Conservation (phyloP, 1,284 basidiomycete genomes). For the Cystobasidium slooffiae region DNA sequence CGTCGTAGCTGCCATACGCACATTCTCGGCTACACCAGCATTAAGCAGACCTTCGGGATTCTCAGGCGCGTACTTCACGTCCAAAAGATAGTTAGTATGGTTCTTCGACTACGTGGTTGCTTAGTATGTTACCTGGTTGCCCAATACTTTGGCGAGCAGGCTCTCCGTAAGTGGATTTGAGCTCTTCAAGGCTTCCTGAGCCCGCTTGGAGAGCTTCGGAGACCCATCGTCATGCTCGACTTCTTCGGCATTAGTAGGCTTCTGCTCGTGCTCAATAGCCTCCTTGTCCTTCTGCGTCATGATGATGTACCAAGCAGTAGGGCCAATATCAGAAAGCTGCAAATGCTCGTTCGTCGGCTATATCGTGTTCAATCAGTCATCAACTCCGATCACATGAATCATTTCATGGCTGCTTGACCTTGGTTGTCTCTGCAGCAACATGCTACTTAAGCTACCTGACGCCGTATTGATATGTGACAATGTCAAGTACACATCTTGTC, state of each 20-base stretch:
- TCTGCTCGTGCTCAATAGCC: background rate
- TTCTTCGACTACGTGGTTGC: no score
- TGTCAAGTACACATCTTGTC: background rate
- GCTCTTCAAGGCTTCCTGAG: slow-evolving; percentile 23
- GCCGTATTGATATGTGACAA: background rate
- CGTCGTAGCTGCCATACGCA: slow-evolving; percentile 29
- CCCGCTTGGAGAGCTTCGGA: slow-evolving; percentile 31
- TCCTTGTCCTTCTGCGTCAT: slow-evolving; percentile 5
- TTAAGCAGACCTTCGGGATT: slow-evolving; percentile 59
- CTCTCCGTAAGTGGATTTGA: slow-evolving; percentile 12
- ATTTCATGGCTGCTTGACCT: no score
- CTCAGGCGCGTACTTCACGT: slow-evolving; percentile 30
- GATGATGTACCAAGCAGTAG: background rate
- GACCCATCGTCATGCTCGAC: background rate
- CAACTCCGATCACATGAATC: no score
- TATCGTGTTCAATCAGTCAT: no score
- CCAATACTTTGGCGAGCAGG: slow-evolving; percentile 31
- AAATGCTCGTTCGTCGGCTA: no score
- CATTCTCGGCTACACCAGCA: slow-evolving; percentile 60
- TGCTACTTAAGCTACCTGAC: no score
- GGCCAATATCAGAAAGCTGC: background rate
- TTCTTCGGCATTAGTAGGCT: background rate
- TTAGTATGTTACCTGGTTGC: slow-evolving; percentile 17
- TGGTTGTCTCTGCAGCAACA: no score
- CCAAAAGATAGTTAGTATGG: background rate